Base-by-base conservation (phyloP, 257 asterid genomes). In the Solanum peruvianum region DNA sequence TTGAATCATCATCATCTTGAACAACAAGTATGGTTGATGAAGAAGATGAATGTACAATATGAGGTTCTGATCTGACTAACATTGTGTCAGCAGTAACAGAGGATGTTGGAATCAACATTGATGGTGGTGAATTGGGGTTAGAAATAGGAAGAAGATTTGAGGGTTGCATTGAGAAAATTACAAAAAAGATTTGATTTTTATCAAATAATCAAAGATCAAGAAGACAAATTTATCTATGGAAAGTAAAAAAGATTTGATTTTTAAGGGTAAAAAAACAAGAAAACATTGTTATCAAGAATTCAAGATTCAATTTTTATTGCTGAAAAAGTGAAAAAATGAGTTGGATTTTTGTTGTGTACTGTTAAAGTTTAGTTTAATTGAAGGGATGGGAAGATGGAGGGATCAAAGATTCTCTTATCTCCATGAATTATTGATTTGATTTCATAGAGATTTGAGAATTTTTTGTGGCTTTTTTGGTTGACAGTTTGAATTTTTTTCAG, bases 61-160 rank as follows among this genome's bases (percentile, higher is more conserved):
- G 94, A 29, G 67, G 67, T 41, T 90, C 93, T 41, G 98, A 90
- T 92, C 92, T 87, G 87, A 93, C 83, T 87, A 91, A 86, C 94
- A 90, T 86, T 88, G 94, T 72, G 77, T 88, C 89, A 12, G 90
- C 84, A 27, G 88, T 42, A 20, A 88, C 82, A 13, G 89, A 85
- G 10, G 88, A 42, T 60, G 72, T 3, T 33, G 88, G 84, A 37
- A 82, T 60, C 44, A 78, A 5, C 2, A 42, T 58, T 15, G 86
- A 86, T 33, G 9, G 15, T 69, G 84, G 41, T 18, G 81, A 70
- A 64, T 18, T 67, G 42, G 81, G 87, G 87, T 60, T 72, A 72
- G 87, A 86, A 14, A 86, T 49, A 86, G 87, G 87, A 86, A 86
- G 87, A 71, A 86, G 75, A n/a, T 64, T 86, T 12, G 18, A 71